Evolutionary conservation across 1,284 basidiomycete genomes (phyloP).

Genomic region (Cryptococcus depauperatus): DNA sequence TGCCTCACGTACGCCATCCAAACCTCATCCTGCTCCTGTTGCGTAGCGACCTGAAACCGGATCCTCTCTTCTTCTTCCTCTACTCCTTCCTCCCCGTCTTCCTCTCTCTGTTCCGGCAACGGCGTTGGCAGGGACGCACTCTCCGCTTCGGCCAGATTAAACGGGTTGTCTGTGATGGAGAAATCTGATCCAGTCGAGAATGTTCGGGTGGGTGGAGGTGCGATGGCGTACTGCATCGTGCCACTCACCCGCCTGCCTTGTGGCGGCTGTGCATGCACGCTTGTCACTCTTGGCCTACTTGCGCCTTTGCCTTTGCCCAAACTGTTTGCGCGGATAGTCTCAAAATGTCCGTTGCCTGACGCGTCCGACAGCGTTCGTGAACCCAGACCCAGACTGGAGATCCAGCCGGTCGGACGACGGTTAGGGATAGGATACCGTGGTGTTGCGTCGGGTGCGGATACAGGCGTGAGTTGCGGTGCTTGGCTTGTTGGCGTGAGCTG

Average conservation of each 20-base stretch:
- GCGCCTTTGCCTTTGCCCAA: too few relatives aligned
- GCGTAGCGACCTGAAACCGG: constrained; percentile 5
- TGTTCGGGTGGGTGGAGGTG: too few relatives aligned
- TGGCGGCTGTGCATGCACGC: neutral
- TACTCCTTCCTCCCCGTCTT: neutral
- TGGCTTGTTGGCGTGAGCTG: neutral
- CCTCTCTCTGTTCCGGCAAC: neutral
- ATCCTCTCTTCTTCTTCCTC: constrained; percentile 6
- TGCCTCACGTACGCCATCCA: constrained; percentile 33
- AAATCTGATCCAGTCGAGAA: too few relatives aligned
- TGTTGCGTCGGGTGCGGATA: neutral
- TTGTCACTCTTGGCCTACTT: neutral
- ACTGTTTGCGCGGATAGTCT: too few relatives aligned
- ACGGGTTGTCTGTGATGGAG: too few relatives aligned
- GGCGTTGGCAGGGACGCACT: neutral
- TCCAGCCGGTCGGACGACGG: constrained; percentile 13
- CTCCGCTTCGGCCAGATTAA: too few relatives aligned
- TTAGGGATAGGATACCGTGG: neutral
- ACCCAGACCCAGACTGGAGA: constrained; percentile 7
- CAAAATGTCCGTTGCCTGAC: too few relatives aligned
- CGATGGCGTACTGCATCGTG: constrained; percentile 15
- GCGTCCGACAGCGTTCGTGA: constrained; percentile 2
- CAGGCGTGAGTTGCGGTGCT: neutral
- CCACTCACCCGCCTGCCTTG: constrained; percentile 13
- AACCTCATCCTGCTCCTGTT: constrained; percentile 26